These are phyloP conservation scores for Solanum pennellii DNA, from an alignment of 257 asterid genomes.

Conservation along the genomic window DNA sequence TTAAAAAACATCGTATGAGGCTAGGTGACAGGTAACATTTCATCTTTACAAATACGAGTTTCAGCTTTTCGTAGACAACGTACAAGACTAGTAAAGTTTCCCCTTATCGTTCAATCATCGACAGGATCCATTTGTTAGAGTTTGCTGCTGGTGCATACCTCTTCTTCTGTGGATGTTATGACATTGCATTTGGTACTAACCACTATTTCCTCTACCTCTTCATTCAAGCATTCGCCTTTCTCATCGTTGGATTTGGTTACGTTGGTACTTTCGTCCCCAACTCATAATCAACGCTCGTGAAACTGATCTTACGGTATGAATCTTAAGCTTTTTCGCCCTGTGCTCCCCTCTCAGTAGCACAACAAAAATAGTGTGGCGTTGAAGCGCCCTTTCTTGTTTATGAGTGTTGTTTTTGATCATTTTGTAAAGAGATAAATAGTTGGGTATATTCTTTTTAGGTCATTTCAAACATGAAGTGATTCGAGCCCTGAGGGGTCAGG, in stretches of 20 bases:
- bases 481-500: neutral
- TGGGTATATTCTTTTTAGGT: slow-evolving; percentile 25
- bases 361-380: neutral
- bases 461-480: slow-evolving; percentile 29
- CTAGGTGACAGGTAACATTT: slow-evolving; percentile 58
- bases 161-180: slow-evolving; percentile 72
- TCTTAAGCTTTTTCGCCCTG: neutral
- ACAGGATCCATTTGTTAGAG: slow-evolving; percentile 66
- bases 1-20: slow-evolving; percentile 41
- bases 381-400: neutral
- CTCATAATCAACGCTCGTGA: slow-evolving; percentile 9
- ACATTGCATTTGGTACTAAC: slow-evolving; percentile 49
- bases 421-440: slow-evolving; percentile 20
- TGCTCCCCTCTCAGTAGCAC: neutral
- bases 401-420: neutral
- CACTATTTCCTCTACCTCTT: slow-evolving; percentile 56
- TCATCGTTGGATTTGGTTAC: slow-evolving; percentile 66
- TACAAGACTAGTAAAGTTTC: neutral
- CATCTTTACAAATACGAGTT: neutral
- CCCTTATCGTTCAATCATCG: neutral
- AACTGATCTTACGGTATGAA: neutral
- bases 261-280: slow-evolving; percentile 60
- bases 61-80: neutral
- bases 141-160: slow-evolving; percentile 49
- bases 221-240: slow-evolving; percentile 59